phyloP scores from a whole-genome alignment of 2,329 filamentous ascomycete genomes.

The Xylariaceae sp. region DNA sequence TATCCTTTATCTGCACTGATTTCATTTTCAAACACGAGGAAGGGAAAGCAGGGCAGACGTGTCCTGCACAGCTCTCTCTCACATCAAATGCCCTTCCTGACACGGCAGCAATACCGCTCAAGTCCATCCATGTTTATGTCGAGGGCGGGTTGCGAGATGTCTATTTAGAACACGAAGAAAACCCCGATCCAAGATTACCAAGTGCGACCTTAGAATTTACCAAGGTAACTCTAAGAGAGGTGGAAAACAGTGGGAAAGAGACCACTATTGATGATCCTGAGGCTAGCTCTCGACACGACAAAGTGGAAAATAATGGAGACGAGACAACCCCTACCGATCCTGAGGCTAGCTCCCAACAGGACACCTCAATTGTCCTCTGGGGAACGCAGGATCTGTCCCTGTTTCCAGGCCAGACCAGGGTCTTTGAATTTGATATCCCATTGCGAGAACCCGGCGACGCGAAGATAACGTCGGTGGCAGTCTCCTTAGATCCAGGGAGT shows the following conservation, averaged over 20 bases:
- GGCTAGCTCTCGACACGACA: conserved; percentile 23
- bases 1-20: conserved; percentile 49
- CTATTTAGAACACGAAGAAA: conserved; percentile 41
- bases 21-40: conserved; percentile 55
- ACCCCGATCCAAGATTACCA: conserved; percentile 7
- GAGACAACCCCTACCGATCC: conserved; percentile 25
- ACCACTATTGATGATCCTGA: conserved; percentile 26
- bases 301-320: conserved; percentile 27
- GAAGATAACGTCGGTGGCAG: conserved; percentile 55
- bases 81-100: conserved; percentile 50
- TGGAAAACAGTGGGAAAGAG: conserved; percentile 28
- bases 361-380: conserved; percentile 37
- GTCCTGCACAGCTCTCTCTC: conserved; percentile 52
- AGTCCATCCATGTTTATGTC: conserved; percentile 49
- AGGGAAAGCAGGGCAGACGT: conserved; percentile 56
- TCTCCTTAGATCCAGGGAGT: conserved; percentile 56
- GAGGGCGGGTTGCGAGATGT: conserved; percentile 54
- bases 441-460: conserved; percentile 79
- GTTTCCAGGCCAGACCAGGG: conserved; percentile 58
- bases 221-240: conserved; percentile 21
- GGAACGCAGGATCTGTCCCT: conserved; percentile 62
- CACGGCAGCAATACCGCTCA: conserved; percentile 47
- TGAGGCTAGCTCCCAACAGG: conserved; percentile 25
- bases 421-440: conserved; percentile 66
- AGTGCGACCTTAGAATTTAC: conserved; percentile 17